These are phyloP conservation scores for Colletotrichum liriopes DNA, from an alignment of 2,329 filamentous ascomycete genomes.

Conservation along the genomic window DNA sequence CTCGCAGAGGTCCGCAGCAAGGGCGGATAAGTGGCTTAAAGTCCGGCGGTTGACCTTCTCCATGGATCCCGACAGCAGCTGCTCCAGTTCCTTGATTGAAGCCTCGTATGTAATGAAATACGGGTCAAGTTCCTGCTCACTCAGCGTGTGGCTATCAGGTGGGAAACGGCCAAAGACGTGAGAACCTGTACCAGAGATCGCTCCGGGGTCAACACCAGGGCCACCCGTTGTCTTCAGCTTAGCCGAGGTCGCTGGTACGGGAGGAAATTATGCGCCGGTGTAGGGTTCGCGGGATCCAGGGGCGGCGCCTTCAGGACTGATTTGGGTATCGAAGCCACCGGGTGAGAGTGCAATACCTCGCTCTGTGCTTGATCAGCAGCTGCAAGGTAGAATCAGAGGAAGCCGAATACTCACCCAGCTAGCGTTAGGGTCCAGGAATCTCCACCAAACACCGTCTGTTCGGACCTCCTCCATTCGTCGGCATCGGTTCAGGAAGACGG, in stretches of 20 bases:
- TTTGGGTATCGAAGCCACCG: constrained; percentile 92
- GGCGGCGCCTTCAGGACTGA: constrained; percentile 96
- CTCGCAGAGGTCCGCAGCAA: constrained; percentile 91
- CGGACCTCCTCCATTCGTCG: constrained; percentile 92
- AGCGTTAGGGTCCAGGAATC: constrained; percentile 96
- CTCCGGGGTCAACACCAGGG: constrained; percentile 51
- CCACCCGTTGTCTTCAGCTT: constrained; percentile 78
- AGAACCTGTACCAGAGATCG: constrained; percentile 56
- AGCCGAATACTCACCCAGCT: constrained; percentile 82
- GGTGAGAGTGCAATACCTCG: constrained; percentile 94
- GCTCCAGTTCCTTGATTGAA: constrained; percentile 92
- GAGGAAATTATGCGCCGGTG: constrained; percentile 87
- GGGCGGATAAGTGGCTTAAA: constrained; percentile 85
- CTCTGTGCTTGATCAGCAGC: constrained; percentile 70
- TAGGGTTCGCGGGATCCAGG: constrained; percentile 93
- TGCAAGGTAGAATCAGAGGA: neutral
- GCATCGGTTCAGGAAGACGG: constrained; percentile 95
- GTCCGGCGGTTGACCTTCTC: constrained; percentile 96
- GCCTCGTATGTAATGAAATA: constrained; percentile 96
- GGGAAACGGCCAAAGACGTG: constrained; percentile 87
- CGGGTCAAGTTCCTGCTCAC: constrained; percentile 92
- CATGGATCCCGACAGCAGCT: constrained; percentile 90
- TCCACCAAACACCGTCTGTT: constrained; percentile 97
- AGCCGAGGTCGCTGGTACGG: constrained; percentile 86
- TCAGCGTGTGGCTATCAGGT: constrained; percentile 80